These are phyloP conservation scores for Orychophragmus violaceus DNA, from an alignment of 345 rosid species.

Conservation along the genomic window DNA sequence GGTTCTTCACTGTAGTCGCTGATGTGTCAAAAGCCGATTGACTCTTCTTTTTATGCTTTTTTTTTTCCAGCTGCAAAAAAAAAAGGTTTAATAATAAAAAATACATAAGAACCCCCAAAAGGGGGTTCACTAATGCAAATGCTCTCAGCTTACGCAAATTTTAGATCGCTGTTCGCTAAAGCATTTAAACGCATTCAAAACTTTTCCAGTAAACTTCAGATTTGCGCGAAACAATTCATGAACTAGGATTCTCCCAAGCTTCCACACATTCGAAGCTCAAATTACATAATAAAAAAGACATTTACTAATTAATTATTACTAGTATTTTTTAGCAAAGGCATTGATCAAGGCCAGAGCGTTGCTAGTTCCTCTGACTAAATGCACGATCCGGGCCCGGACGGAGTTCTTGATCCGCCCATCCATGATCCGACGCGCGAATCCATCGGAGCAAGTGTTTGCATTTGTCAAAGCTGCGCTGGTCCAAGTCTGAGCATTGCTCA, in stretches of 20 bases:
- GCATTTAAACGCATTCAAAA: neutral
- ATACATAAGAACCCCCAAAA: too few species aligned
- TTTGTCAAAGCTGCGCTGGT: constrained; percentile 90
- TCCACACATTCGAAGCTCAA: neutral
- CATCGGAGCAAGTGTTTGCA: constrained; percentile 80
- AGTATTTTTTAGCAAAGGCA: constrained; percentile 43
- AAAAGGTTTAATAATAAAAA: too few species aligned
- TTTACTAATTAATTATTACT: neutral
- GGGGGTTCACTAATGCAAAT: too few species aligned
- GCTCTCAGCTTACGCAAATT: neutral
- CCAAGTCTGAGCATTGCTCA: constrained; percentile 90
- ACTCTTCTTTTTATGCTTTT: too few species aligned
- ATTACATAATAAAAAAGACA: neutral
- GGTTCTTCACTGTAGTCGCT: too few species aligned
- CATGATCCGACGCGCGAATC: constrained; percentile 57
- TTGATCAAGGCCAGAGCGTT: constrained; percentile 72
- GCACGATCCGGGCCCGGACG: constrained; percentile 39
- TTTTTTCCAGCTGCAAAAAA: too few species aligned
- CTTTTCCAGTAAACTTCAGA: neutral
- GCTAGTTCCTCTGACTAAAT: constrained; percentile 73
- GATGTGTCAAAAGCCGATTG: too few species aligned
- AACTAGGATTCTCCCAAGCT: neutral
- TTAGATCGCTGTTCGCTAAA: neutral
- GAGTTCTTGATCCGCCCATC: constrained; percentile 57
- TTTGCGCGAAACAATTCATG: neutral